Percentiles rank a stretch among this genome's conserved stretches.
Evolutionary conservation across 306 rosid genomes (phyloP).

Genomic region (Coriaria nepalensis): DNA sequence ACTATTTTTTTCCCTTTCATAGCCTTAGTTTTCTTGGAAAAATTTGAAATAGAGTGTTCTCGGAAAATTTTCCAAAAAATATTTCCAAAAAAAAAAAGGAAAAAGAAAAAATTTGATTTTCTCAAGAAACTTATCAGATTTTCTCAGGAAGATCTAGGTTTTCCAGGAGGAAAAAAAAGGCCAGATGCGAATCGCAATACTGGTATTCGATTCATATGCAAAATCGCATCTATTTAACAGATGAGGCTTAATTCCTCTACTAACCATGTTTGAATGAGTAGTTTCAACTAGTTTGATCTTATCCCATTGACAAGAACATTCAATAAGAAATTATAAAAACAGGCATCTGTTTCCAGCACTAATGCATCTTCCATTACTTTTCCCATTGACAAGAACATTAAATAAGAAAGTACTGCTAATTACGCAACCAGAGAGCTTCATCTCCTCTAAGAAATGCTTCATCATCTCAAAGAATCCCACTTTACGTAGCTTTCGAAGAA

Average conservation of each 20-base stretch:
- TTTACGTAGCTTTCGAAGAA: slow-evolving; percentile 40
- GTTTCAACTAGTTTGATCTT: slow-evolving; percentile 61
- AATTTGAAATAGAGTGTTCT: too few relatives aligned
- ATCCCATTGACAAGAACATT: slow-evolving; percentile 54
- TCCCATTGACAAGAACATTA: slow-evolving; percentile 32
- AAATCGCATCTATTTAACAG: slow-evolving; percentile 19
- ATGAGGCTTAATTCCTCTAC: slow-evolving; percentile 37
- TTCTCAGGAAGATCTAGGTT: too few relatives aligned
- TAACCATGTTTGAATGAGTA: slow-evolving; percentile 40
- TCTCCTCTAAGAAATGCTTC: slow-evolving; percentile 25
- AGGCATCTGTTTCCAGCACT: slow-evolving; percentile 39
- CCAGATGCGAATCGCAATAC: too few relatives aligned
- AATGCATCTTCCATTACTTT: slow-evolving; percentile 41
- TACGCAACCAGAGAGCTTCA: slow-evolving; percentile 23
- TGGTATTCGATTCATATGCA: too few relatives aligned
- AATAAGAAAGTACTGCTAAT: slow-evolving; percentile 29
- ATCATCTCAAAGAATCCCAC: slow-evolving; percentile 43
- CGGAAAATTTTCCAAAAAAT: too few relatives aligned
- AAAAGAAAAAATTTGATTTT: too few relatives aligned
- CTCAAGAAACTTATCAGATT: too few relatives aligned
- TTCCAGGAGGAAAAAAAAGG: too few relatives aligned
- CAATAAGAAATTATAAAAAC: slow-evolving; percentile 42
- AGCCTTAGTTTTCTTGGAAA: too few relatives aligned
- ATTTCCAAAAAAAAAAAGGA: too few relatives aligned
- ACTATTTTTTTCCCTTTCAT: too few relatives aligned